Evolutionary conservation across 306 rosid genomes (phyloP), one percentile per base, ranked within the genome.

Genomic region (Cotoneaster glaucophyllus): DNA sequence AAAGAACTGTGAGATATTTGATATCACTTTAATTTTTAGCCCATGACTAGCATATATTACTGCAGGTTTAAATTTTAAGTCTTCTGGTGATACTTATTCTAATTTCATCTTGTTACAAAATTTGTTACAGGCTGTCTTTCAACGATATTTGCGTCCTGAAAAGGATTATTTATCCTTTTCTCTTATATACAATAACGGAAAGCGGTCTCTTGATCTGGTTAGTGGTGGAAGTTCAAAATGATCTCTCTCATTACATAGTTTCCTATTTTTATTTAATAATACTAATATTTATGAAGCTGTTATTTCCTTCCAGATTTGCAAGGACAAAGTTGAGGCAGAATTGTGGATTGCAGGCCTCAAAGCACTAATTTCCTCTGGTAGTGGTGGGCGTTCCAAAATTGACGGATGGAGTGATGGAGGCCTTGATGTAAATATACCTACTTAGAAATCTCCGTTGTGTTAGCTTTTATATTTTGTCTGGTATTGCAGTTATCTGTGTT

Each of bases 321-420:
- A 92, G 87, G 99, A 96, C 85, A 92, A 90, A 92, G 93, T 84
- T 79, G 98, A 92, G 86, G 97, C 93, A 28, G 97, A 92, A 84
- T 90, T 86, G 87, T 92, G 99, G 99, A 96, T 92, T 91, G 85
- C 88, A 43, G 98, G 99, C 78, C 91, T 92, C 73, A 92, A 87
- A 83, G 86, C 92, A 71, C 78, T 95, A 80, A 86, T 90, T 77
- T 82, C 89, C 69, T 90, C 96, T 79, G 96, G 96, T 75, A 97
- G 85, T 87, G 97, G 97, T 83, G 99, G 96, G 54, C 97, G 99
- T 78, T 95, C 97, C 78, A 95, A 92, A 81, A 95, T 95, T 75
- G 99, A 95, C 79, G 99, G 99, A 80, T 89, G 97, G 99, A 89
- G 84, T 88, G 99, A 95, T 64, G 99, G 91, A 52, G 97, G 93